A percentile compares a stretch with the other conserved stretches of the same genome.
phyloP scores from a whole-genome alignment of 495 filamentous ascomycete species.

The Thozetella sp. region DNA sequence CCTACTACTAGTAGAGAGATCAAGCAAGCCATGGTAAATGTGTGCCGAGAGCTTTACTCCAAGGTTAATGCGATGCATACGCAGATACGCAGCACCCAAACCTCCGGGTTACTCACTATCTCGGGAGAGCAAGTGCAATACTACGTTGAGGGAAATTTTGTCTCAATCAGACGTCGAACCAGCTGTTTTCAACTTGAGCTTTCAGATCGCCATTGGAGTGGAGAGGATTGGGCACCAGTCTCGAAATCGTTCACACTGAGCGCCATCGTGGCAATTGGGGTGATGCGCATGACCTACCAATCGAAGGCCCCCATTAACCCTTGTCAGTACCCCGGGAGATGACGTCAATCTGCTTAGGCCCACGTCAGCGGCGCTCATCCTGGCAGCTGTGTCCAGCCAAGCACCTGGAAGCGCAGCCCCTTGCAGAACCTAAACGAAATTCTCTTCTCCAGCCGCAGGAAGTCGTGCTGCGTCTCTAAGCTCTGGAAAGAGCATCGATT shows the following conservation, averaged over 20 bases:
- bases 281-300: slow-evolving; percentile 1
- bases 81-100: too few species aligned
- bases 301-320: background rate
- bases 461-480: too few species aligned
- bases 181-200: too few species aligned
- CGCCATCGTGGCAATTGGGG: background rate
- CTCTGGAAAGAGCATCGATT: background rate
- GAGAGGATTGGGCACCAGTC: background rate
- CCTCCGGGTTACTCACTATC: background rate
- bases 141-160: too few species aligned
- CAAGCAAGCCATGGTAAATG: too few species aligned
- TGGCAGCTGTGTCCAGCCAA: background rate
- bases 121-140: too few species aligned
- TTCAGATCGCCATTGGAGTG: background rate
- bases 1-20: too few species aligned
- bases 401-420: too few species aligned
- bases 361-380: background rate
- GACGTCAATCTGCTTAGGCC: background rate
- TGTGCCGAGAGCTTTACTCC: too few species aligned
- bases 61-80: too few species aligned
- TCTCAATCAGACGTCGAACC: too few species aligned
- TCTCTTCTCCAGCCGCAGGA: background rate
- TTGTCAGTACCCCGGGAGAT: background rate
- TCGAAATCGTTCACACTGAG: background rate
- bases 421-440: background rate